Evolutionary conservation across 1,284 basidiomycete genomes (phyloP), one percentile per base, ranked within the genome.

Genomic region (Polyporus tsugae): DNA sequence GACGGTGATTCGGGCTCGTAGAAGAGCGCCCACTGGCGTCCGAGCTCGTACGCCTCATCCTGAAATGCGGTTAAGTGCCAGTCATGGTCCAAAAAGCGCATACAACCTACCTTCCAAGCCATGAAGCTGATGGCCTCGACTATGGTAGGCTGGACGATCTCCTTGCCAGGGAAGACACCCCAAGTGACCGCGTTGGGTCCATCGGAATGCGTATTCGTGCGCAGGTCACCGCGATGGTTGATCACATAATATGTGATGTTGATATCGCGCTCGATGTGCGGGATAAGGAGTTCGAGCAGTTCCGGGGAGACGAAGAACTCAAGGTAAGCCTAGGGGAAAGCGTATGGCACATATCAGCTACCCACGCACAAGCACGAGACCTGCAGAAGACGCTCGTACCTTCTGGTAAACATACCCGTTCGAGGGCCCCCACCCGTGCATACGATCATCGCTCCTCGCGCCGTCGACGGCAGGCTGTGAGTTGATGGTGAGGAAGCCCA

Each of bases 121-220:
- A 97, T 93, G 87, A 98, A 98, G 77, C 95, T 97, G 72, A 96
- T 91, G 38, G 94, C 93, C 80, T 99, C 98, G 41, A 99, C 98
- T 73, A 99, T 97, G 25, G 98, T 99, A 36, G 97, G 97, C 79
- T 99, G 98, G 61, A 98, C 86, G 76, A 99, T 96, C 84, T 99
- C 98, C 80, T 98, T 97, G 53, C 95, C 95, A 22, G 98, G 97
- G 87, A 99, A 99, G 6, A 98, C 96, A 73, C 97, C 98, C 98
- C 97, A 99, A 0, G 98, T 99, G 59, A 99, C 98, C 7, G 98
- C 98, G 76, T 99, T 99, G 46, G 97, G 96, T 9, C 96, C 95
- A 42, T 97, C 95, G 1, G 92, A 92, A 71, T 93, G 90, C 41
- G 92, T 95, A 84, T 99, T 99, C 64, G 97, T 98, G 65, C 91